Evolutionary conservation across 345 rosid genomes (phyloP).

Genomic region (Raphanus sativus): DNA sequence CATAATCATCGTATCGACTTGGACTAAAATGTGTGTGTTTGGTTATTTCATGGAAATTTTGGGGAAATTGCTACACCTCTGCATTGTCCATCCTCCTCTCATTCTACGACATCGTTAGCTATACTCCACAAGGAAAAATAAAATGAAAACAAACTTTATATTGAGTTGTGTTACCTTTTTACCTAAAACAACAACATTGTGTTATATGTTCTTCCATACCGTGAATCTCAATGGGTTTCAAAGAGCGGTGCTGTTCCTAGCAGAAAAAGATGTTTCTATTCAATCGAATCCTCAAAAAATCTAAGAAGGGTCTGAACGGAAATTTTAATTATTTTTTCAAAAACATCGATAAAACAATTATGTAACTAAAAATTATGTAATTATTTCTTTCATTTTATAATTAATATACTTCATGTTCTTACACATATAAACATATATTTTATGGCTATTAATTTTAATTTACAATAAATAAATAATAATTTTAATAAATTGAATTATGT

Average conservation of each 20-base stretch:
- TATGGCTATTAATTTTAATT: too few species aligned
- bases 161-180: not conserved
- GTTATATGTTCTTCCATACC: not conserved
- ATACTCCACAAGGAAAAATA: not conserved
- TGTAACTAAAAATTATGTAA: too few species aligned
- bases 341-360: too few species aligned
- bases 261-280: not conserved
- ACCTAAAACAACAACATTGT: not conserved
- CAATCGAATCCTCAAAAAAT: too few species aligned
- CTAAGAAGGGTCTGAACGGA: too few species aligned
- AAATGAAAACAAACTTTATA: not conserved
- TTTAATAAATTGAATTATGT: too few species aligned
- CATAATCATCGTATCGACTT: slow-evolving; percentile 28
- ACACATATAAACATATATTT: too few species aligned
- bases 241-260: not conserved
- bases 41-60: slow-evolving; percentile 29
- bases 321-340: too few species aligned
- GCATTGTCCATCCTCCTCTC: not conserved
- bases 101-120: not conserved
- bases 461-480: too few species aligned
- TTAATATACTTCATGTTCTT: too few species aligned
- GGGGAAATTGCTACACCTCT: slow-evolving; percentile 24
- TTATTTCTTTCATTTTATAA: too few species aligned
- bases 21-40: slow-evolving; percentile 3
- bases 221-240: not conserved